Evolutionary conservation across 805 yeast genomes (phyloP).

Genomic region (Pachysolen tannophilus): DNA sequence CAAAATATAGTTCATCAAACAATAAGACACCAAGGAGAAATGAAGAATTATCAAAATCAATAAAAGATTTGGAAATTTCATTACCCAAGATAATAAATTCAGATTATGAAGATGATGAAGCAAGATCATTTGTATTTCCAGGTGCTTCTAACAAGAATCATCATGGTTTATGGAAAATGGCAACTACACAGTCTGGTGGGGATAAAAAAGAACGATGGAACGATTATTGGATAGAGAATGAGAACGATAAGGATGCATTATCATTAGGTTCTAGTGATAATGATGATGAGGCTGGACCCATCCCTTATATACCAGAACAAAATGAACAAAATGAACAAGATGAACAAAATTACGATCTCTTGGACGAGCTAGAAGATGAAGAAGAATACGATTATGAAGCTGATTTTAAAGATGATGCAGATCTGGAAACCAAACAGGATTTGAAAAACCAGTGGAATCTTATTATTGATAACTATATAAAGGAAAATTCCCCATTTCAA

Average conservation of each 20-base stretch:
- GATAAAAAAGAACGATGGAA: slow-evolving; percentile 1
- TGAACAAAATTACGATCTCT: too few relatives aligned
- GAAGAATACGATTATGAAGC: neutral
- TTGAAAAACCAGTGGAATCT: slow-evolving; percentile 5
- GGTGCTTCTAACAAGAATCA: too few relatives aligned
- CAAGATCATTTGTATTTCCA: slow-evolving; percentile 6
- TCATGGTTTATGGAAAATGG: too few relatives aligned
- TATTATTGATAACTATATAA: slow-evolving; percentile 33
- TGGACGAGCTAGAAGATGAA: neutral
- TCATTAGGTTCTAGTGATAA: neutral
- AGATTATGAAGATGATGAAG: slow-evolving; percentile 1
- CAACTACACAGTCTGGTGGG: neutral
- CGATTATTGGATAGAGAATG: slow-evolving; percentile 1
- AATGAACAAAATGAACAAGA: neutral
- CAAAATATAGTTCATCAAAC: too few relatives aligned
- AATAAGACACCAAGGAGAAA: too few relatives aligned
- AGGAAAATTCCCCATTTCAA: slow-evolving; percentile 35
- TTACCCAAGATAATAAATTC: neutral
- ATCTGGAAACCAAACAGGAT: neutral
- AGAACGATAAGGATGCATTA: neutral
- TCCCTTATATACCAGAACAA: too few relatives aligned
- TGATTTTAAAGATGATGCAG: slow-evolving; percentile 1
- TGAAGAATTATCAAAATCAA: neutral
- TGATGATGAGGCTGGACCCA: neutral
- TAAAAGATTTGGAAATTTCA: neutral